These are phyloP conservation scores for Mycena rebaudengoi DNA, from an alignment of 768 basidiomycete species.

Conservation along the genomic window DNA sequence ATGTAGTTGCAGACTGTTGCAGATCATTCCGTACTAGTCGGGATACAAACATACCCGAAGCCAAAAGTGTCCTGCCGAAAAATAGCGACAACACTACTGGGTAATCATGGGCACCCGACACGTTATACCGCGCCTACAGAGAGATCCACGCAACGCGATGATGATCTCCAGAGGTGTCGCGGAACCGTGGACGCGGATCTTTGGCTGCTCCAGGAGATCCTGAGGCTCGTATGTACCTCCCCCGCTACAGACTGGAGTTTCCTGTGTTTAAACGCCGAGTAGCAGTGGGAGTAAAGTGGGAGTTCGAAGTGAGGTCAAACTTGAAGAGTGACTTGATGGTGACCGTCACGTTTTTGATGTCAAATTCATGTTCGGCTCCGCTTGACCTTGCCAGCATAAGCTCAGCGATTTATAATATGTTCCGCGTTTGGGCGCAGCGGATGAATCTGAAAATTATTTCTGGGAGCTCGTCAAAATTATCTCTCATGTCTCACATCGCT, in stretches of 20 bases:
- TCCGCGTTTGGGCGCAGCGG: too few relatives aligned
- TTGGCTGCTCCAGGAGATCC: neutral
- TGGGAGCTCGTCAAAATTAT: too few relatives aligned
- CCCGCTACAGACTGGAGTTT: neutral
- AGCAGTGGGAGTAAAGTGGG: too few relatives aligned
- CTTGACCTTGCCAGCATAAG: too few relatives aligned
- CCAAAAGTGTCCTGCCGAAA: neutral
- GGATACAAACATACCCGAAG: neutral
- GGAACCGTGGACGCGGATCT: neutral
- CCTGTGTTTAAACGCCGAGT: neutral
- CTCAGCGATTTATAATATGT: too few relatives aligned
- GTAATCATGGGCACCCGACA: neutral
- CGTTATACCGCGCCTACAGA: slow-evolving; percentile 1
- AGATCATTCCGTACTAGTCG: neutral
- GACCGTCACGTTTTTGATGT: too few relatives aligned
- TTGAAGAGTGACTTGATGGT: too few relatives aligned
- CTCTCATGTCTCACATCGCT: too few relatives aligned
- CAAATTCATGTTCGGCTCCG: too few relatives aligned
- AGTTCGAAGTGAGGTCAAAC: too few relatives aligned
- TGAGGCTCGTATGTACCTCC: neutral
- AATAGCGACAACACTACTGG: neutral
- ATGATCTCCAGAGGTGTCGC: too few relatives aligned
- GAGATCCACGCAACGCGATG: neutral
- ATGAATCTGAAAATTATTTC: too few relatives aligned
- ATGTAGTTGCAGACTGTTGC: neutral